Conservation (phyloP, 176 grass and related monocot genomes). For the Ananas comosus region DNA sequence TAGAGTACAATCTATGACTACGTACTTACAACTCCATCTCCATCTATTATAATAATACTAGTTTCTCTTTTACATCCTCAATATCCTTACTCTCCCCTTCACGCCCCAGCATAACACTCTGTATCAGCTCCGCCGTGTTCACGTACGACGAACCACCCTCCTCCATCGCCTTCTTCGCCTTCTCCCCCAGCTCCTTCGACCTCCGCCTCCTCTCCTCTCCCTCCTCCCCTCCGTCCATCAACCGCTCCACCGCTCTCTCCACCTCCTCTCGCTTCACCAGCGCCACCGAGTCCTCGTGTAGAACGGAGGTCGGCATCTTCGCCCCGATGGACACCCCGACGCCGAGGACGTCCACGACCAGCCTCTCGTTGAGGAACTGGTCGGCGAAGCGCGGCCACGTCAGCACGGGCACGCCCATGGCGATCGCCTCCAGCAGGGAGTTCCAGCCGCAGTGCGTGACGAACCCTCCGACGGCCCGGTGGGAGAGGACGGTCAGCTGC, state of each 20-base stretch:
- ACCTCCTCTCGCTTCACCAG: slow-evolving; percentile 10
- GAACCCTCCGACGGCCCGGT: slow-evolving; percentile 32
- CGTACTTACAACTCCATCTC: no score
- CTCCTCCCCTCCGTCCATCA: slow-evolving; percentile 37
- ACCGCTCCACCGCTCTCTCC: slow-evolving; percentile 10
- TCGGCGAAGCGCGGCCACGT: slow-evolving; percentile 52
- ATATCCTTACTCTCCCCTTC: background rate
- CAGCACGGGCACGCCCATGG: slow-evolving; percentile 34
- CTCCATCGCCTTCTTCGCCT: slow-evolving; percentile 33
- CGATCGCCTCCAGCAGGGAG: slow-evolving; percentile 33
- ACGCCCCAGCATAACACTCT: slow-evolving; percentile 13
- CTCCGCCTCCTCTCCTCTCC: slow-evolving; percentile 23
- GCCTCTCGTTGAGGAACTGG: slow-evolving; percentile 53
- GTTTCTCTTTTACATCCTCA: background rate
- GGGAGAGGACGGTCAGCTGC: slow-evolving; percentile 30
- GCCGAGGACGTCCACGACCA: slow-evolving; percentile 35
- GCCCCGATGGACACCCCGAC: slow-evolving; percentile 31
- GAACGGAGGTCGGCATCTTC: background rate
- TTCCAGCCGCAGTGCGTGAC: slow-evolving; percentile 48
- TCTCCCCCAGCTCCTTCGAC: slow-evolving; percentile 22
- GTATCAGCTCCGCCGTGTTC: slow-evolving; percentile 16
- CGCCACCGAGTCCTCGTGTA: background rate
- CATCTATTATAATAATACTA: no score
- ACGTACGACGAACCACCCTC: slow-evolving; percentile 31
- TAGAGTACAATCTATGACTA: no score